Base-by-base conservation (phyloP, 2,329 filamentous ascomycete species). In the Lachnum nothofagi region DNA sequence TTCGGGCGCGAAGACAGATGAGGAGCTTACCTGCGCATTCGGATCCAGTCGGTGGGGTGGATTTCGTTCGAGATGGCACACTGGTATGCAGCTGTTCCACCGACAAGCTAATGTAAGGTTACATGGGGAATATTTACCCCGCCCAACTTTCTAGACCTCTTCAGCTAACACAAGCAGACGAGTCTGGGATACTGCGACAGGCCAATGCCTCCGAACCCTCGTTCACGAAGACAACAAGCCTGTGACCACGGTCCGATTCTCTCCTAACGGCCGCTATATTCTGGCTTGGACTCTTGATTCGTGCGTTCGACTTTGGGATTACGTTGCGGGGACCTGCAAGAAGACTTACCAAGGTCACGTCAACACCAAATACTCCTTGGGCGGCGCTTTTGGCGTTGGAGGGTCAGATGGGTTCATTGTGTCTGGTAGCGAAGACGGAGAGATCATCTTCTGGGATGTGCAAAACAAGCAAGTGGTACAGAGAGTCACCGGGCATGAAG, bases 271-370 rank as follows among this genome's bases (percentile, higher is more conserved):
- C 16, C 90, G 88, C 55, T 96, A 87, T 65, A 85, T 98, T 46
- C 78, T 97, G 2, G 91, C 93, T 10, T 95, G 87, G 68, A 95
- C 88, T 55, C 77, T 96, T 57, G 93, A 98, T 71, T 87, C 84
- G 52, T 91, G 87, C 64, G 79, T 98, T 40, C 83, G 93, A 2
- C 73, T 98, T 19, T 98, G 93, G 93, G 88, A 96, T 67, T 98
- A 97, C 65, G 86, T 95, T 7, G 82, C 89, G 31, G 91, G 91
- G 6, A 82, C 83, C 23, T 93, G 93, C 59, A 85, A 95, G 62
- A 98, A 98, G 75, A 98, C 93, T 12, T 98, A 97, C 68, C 90
- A 96, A 66, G 93, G 93, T 0, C 93, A 97, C 63, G 71, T 74
- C 46, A 98, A 98, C 66, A 76, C 81, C 46, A 84, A 84, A 53